These are phyloP conservation scores for Byssothecium circinans DNA, from an alignment of 2,329 filamentous ascomycete species.

Conservation along the genomic window DNA sequence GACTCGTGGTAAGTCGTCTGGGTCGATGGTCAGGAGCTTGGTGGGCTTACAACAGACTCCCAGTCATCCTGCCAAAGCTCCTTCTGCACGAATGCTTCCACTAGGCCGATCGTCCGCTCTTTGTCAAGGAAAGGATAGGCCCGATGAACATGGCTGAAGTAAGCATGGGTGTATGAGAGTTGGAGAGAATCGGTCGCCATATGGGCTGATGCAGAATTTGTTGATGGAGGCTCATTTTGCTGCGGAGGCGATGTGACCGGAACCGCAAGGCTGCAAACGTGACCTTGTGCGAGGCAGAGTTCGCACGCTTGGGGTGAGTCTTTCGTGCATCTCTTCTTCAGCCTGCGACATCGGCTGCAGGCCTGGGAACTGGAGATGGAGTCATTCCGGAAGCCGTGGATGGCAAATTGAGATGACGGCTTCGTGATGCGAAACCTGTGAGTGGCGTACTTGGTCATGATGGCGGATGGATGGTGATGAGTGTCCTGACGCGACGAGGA, in stretches of 20 bases:
- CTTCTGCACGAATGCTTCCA: neutral
- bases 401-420: neutral
- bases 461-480: neutral
- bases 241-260: neutral
- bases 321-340: slow-evolving; percentile 2
- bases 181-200: neutral
- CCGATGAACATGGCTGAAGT: slow-evolving; percentile 3
- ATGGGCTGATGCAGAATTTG: neutral
- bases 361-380: neutral
- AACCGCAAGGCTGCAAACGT: neutral
- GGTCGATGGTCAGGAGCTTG: too few species aligned
- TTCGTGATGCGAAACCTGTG: slow-evolving; percentile 3
- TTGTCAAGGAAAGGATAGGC: slow-evolving; percentile 4
- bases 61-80: neutral
- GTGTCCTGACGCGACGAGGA: neutral
- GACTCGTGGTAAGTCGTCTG: too few species aligned
- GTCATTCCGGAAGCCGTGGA: neutral
- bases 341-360: slow-evolving; percentile 1
- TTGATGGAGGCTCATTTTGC: neutral
- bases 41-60: too few species aligned
- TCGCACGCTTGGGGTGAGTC: neutral
- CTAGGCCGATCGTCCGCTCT: neutral
- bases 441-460: neutral
- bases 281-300: neutral
- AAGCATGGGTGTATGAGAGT: neutral